A percentile compares a stretch with the other conserved stretches of the same genome.
phyloP scores from a whole-genome alignment of 768 basidiomycete species.

The Hortiboletus campestris region DNA sequence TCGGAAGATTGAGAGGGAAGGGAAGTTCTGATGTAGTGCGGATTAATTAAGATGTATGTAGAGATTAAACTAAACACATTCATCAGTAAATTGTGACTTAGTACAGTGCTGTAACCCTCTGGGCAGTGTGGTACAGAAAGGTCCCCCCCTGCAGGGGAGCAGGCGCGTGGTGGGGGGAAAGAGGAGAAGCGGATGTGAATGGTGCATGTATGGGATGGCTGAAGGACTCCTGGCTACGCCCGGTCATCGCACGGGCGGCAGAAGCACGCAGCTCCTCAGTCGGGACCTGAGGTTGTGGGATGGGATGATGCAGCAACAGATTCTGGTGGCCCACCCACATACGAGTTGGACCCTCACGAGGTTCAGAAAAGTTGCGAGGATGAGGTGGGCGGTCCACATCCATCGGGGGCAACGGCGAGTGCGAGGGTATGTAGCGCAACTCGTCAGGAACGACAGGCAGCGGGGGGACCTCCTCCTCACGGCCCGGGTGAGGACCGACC shows the following conservation, averaged over 20 bases:
- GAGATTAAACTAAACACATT: too few species aligned
- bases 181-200: conserved; percentile 62
- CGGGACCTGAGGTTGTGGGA: conserved; percentile 56
- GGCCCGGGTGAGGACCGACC: conserved; percentile 64
- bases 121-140: too few species aligned
- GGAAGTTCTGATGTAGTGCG: too few species aligned
- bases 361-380: conserved; percentile 55
- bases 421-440: conserved; percentile 60
- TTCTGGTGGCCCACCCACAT: conserved; percentile 56
- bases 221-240: conserved; percentile 56
- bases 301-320: conserved; percentile 65
- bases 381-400: conserved; percentile 55
- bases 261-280: conserved; percentile 50
- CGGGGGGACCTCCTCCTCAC: conserved; percentile 79
- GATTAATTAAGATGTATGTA: too few species aligned
- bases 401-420: conserved; percentile 79
- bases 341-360: conserved; percentile 44
- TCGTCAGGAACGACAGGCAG: conserved; percentile 82
- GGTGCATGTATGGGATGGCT: conserved; percentile 49
- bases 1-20: too few species aligned
- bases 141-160: too few species aligned
- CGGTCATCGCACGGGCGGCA: conserved; percentile 35
- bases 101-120: too few species aligned
- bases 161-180: conserved; percentile 48
- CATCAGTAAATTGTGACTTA: too few species aligned